Conservation (phyloP, 108 stramenopile species). For the Nitzschia inconspicua region DNA sequence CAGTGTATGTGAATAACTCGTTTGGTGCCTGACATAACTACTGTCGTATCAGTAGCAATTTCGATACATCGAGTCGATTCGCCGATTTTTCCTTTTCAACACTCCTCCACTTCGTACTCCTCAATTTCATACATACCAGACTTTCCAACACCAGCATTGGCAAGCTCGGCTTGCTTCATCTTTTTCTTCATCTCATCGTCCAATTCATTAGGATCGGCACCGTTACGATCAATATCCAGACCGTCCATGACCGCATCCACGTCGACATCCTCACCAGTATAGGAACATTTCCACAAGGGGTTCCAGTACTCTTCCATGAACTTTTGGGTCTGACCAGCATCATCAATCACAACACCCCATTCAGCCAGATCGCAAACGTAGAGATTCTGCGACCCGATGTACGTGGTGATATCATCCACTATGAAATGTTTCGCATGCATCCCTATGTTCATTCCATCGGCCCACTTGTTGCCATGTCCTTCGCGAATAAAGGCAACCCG, state of each 20-base stretch:
- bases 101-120: no score
- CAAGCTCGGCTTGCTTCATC: no score
- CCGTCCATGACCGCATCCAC: constrained; percentile 55
- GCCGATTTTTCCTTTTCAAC: no score
- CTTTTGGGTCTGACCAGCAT: constrained; percentile 14
- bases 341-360: constrained; percentile 45
- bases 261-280: constrained; percentile 47
- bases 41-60: no score
- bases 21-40: no score
- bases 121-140: no score
- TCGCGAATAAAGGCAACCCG: constrained; percentile 36
- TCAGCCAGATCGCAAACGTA: constrained; percentile 40
- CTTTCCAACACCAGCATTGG: constrained; percentile 7
- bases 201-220: constrained; percentile 5
- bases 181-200: background rate
- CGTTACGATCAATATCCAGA: constrained; percentile 40
- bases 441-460: constrained; percentile 39
- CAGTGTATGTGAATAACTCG: no score
- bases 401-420: constrained; percentile 33
- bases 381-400: constrained; percentile 41
- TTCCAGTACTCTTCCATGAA: constrained; percentile 33
- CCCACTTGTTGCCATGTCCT: constrained; percentile 9
- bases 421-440: constrained; percentile 49
- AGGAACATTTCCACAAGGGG: constrained; percentile 49
- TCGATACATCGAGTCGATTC: no score